Evolutionary conservation across 1,284 basidiomycete species (phyloP).

Genomic region (Melampsora americana): DNA sequence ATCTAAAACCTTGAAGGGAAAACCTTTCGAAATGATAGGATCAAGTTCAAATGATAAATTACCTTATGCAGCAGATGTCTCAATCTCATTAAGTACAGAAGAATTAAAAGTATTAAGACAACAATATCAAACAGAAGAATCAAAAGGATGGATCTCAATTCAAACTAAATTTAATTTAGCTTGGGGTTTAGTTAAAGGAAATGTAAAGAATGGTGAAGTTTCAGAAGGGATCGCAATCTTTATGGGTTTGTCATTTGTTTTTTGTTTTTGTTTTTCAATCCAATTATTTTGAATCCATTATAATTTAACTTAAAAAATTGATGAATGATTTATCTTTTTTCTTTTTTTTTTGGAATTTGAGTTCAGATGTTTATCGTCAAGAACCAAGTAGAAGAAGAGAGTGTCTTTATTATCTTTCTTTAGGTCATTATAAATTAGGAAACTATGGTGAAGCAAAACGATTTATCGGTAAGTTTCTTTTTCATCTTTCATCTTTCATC

Average conservation of each 20-base stretch:
- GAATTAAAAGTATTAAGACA: conserved; percentile 49
- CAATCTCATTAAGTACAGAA: conserved; percentile 6
- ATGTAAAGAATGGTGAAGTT: conserved; percentile 65
- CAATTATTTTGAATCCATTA: too few relatives aligned
- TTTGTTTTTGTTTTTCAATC: neutral
- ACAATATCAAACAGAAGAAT: conserved; percentile 48
- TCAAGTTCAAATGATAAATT: conserved; percentile 26
- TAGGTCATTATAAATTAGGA: conserved; percentile 95
- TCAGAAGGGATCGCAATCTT: conserved; percentile 84
- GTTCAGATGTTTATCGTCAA: conserved; percentile 80
- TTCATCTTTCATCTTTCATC: too few relatives aligned
- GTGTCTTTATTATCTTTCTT: conserved; percentile 92
- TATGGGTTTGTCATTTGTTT: conserved; percentile 65
- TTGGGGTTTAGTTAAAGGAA: conserved; percentile 50
- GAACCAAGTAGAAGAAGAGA: conserved; percentile 85
- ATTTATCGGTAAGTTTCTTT: conserved; percentile 73
- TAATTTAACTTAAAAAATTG: too few relatives aligned
- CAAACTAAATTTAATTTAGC: conserved; percentile 99
- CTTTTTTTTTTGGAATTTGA: too few relatives aligned
- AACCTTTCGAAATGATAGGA: conserved; percentile 4
- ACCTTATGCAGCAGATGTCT: conserved; percentile 33
- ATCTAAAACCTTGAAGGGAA: too few relatives aligned
- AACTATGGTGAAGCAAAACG: conserved; percentile 89
- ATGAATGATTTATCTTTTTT: too few relatives aligned
- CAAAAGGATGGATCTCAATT: conserved; percentile 74